Evolutionary conservation across 2,329 filamentous ascomycete species (phyloP).

Genomic region (Aspergillus novoparasiticus): DNA sequence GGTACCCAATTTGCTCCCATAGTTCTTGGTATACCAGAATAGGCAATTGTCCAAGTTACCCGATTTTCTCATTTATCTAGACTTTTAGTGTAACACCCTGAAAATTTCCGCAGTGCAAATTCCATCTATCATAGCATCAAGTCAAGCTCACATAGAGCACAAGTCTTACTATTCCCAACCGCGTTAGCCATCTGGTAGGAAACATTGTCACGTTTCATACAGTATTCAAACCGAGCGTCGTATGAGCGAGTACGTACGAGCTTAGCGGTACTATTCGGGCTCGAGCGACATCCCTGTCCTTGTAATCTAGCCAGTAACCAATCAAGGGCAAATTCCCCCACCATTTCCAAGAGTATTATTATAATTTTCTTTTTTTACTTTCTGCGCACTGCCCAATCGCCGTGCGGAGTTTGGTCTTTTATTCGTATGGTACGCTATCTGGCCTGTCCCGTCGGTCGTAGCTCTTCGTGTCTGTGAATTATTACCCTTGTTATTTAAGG

Average conservation of each 20-base stretch:
- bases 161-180: constrained; percentile 12
- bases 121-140: constrained; percentile 9
- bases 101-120: constrained; percentile 5
- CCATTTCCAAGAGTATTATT: constrained; percentile 19
- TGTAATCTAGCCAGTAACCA: constrained; percentile 33
- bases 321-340: constrained; percentile 30
- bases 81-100: constrained; percentile 5
- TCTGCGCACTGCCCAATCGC: constrained; percentile 19
- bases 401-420: constrained; percentile 18
- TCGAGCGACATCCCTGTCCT: constrained; percentile 29
- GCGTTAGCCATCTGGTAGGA: constrained; percentile 13
- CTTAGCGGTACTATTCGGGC: constrained; percentile 19
- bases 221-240: constrained; percentile 14
- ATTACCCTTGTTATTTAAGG: not conserved
- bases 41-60: not conserved
- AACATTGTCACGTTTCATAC: constrained; percentile 19
- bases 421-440: constrained; percentile 20
- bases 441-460: constrained; percentile 11
- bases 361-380: constrained; percentile 16
- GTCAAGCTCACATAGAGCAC: constrained; percentile 6
- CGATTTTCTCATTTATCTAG: not conserved
- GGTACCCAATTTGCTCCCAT: constrained; percentile 10
- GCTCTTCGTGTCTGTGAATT: constrained; percentile 13
- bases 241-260: constrained; percentile 19
- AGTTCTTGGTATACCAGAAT: not conserved